Evolutionary conservation across 306 rosid species (phyloP), one percentile per base, ranked within the genome.

Genomic region (Spatholobus suberectus): DNA sequence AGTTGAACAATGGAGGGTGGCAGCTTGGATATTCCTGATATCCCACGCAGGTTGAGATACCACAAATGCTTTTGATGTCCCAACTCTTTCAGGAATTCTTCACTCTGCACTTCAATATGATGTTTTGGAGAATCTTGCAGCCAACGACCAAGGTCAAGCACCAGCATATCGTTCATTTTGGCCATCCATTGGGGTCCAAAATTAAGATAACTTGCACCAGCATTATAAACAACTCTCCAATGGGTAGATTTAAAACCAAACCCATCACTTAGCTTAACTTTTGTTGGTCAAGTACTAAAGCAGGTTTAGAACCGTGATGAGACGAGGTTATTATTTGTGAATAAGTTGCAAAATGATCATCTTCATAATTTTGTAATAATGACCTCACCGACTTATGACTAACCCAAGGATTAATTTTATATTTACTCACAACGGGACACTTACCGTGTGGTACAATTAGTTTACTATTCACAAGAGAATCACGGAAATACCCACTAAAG

Each of bases 101-200:
- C 76, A 37, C 9, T 66, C 1, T 7, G 2, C 21, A 65, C 69
- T 74, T 81, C 76, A 65, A 81, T 65, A 43, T 74, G 80, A 26
- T 73, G 58, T 17, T n/a, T n/a, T 1, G 2, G 11, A 1, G 74
- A 11, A n/a, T 15, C 59, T 44, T 65, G 47, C 80, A 38, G 43
- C 15, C 85, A 81, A 14, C 75, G 69, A 35, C 85, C 85, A 4
- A 81, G 27, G 15, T 81, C 81, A 74, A 74, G 80, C 41, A 81
- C 85, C 47, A 0, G 34, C 1, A 81, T 2, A 14, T 0, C 11
- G 13, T 63, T 46, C 26, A 51, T 3, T 15, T 73, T 80, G 2
- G 1, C 24, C 4, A 80, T 17, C 79, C 71, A 47, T 1, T 76
- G 27, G 0, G 13, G 6, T 10, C 27, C 47, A 44, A 85, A n/a